Conservation (phyloP, 331 rosid species). For the Rosa hybrid region DNA sequence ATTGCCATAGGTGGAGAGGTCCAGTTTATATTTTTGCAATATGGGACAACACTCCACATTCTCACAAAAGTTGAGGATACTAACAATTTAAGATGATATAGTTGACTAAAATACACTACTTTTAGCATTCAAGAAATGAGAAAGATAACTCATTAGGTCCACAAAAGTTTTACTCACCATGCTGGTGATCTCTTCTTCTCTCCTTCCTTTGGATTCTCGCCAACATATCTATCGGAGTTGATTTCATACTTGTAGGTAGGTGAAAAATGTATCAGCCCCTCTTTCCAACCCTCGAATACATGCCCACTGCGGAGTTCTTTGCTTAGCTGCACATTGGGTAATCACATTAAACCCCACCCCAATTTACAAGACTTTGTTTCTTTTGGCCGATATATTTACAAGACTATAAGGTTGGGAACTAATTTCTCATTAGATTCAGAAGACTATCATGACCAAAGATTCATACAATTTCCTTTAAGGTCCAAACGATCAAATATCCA, state of each 20-base stretch:
- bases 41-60: background rate
- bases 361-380: background rate
- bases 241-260: conserved; percentile 92
- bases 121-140: background rate
- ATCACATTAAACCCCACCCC: conserved; percentile 18
- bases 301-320: conserved; percentile 65
- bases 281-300: conserved; percentile 95
- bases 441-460: background rate
- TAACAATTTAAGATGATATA: background rate
- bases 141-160: background rate
- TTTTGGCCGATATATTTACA: background rate
- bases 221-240: conserved; percentile 69
- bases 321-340: conserved; percentile 51
- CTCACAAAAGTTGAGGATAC: background rate
- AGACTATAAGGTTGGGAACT: background rate
- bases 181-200: conserved; percentile 95
- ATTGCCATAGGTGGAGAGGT: background rate
- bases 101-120: background rate
- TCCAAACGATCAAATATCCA: background rate
- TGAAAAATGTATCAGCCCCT: conserved; percentile 75
- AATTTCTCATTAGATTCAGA: background rate
- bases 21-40: background rate
- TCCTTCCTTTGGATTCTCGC: conserved; percentile 77
- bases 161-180: conserved; percentile 51
- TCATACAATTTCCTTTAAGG: background rate